Evolutionary conservation across 2,329 filamentous ascomycete species (phyloP).

Genomic region (Paracorniculantispora psalliotae): DNA sequence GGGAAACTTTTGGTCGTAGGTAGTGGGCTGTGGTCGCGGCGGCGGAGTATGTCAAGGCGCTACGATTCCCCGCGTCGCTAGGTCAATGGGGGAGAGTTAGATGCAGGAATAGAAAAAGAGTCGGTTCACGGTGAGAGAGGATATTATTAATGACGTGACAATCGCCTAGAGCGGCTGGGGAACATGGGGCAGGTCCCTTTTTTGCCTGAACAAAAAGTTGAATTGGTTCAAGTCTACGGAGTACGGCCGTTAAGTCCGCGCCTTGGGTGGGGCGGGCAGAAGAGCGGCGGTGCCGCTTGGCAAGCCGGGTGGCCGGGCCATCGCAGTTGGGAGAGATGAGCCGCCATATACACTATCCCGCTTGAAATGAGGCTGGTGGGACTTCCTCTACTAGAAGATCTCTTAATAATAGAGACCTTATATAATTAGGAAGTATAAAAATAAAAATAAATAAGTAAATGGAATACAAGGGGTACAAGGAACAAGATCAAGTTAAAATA

Average conservation of each 20-base stretch:
- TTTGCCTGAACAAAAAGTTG: background rate
- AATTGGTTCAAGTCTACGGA: background rate
- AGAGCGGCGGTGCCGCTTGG: background rate
- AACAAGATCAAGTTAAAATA: too few relatives aligned
- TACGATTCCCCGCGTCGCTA: background rate
- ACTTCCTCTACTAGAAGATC: too few relatives aligned
- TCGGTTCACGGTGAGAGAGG: background rate
- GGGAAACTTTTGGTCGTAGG: background rate
- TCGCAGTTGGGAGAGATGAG: background rate
- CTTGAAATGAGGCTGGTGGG: too few relatives aligned
- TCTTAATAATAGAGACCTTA: too few relatives aligned
- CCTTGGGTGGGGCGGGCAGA: background rate
- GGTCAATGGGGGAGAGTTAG: background rate
- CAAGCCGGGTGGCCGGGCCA: background rate
- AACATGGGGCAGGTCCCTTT: too few relatives aligned
- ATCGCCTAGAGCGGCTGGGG: background rate
- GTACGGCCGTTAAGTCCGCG: conserved; percentile 12
- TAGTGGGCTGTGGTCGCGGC: background rate
- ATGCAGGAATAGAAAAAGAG: background rate
- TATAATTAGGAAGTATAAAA: too few relatives aligned
- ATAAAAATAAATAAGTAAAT: too few relatives aligned
- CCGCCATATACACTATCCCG: too few relatives aligned
- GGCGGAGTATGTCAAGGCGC: background rate
- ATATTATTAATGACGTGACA: conserved; percentile 9
- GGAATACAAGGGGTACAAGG: too few relatives aligned